Conservation (phyloP, 2,329 filamentous ascomycete species). For the Diaporthe amygdali region DNA sequence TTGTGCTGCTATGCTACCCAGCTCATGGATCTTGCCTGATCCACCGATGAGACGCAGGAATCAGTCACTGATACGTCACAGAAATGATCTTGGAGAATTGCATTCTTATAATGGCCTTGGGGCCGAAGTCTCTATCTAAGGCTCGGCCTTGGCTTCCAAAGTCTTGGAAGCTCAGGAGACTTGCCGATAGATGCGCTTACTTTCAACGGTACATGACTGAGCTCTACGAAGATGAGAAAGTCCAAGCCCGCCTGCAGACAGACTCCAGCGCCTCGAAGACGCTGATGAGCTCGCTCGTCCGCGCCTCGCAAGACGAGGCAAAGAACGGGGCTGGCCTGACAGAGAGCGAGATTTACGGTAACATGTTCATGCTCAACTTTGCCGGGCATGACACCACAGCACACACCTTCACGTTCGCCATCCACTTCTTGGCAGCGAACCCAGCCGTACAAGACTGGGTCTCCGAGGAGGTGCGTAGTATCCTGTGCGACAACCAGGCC, state of each 20-base stretch:
- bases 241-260: background rate
- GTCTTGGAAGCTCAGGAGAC: constrained; percentile 31
- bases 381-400: constrained; percentile 59
- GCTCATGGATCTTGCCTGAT: background rate
- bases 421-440: constrained; percentile 49
- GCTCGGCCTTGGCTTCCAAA: constrained; percentile 55
- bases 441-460: constrained; percentile 51
- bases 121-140: background rate
- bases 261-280: background rate
- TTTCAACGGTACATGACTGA: constrained; percentile 36
- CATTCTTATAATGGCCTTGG: too few species aligned
- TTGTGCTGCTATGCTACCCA: background rate
- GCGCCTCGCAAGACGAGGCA: constrained; percentile 2
- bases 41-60: background rate
- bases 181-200: constrained; percentile 30
- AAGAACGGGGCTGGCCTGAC: constrained; percentile 31
- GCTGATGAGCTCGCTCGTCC: constrained; percentile 1
- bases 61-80: background rate
- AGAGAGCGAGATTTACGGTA: constrained; percentile 52
- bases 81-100: constrained; percentile 33
- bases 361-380: constrained; percentile 53
- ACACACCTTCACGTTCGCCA: constrained; percentile 46
- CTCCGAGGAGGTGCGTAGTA: constrained; percentile 41
- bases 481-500: constrained; percentile 27
- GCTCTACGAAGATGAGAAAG: constrained; percentile 37